These are phyloP conservation scores for Perilla frutescens DNA, from an alignment of 257 asterid genomes.

Conservation along the genomic window DNA sequence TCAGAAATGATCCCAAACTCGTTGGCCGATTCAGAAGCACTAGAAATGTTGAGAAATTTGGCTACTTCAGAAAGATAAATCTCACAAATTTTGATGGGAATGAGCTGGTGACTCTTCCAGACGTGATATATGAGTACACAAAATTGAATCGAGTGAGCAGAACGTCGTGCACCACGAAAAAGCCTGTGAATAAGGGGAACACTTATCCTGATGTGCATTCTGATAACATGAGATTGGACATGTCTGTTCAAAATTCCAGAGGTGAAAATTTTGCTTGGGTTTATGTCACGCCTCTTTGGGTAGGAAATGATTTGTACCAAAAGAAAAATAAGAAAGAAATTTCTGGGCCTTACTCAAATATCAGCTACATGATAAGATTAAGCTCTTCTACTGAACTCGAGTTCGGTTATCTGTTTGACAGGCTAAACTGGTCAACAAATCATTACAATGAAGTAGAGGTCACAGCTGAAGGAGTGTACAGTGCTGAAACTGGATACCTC, in stretches of 20 bases:
- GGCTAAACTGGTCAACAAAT: constrained; percentile 34
- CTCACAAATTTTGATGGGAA: constrained; percentile 27
- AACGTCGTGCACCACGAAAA: constrained; percentile 34
- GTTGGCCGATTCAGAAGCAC: constrained; percentile 62
- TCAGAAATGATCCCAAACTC: constrained; percentile 40
- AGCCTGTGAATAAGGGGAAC: constrained; percentile 32
- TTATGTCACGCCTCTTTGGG: background rate
- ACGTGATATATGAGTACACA: constrained; percentile 59
- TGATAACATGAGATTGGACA: constrained; percentile 26
- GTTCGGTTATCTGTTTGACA: constrained; percentile 2
- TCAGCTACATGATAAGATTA: constrained; percentile 47
- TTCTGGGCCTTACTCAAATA: background rate
- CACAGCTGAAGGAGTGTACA: constrained; percentile 67
- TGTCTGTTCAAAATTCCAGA: background rate
- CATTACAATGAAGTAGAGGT: constrained; percentile 34
- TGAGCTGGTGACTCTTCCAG: constrained; percentile 23
- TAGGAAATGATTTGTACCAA: background rate
- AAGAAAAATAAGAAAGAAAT: background rate
- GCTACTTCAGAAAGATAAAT: constrained; percentile 48
- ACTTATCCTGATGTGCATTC: constrained; percentile 55
- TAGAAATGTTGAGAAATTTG: constrained; percentile 37
- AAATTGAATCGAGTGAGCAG: constrained; percentile 40
- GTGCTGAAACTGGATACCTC: constrained; percentile 56
- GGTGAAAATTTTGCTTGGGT: background rate
- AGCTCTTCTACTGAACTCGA: background rate